Conservation (phyloP, 2,329 filamentous ascomycete species). For the Myrmaecium sp. region DNA sequence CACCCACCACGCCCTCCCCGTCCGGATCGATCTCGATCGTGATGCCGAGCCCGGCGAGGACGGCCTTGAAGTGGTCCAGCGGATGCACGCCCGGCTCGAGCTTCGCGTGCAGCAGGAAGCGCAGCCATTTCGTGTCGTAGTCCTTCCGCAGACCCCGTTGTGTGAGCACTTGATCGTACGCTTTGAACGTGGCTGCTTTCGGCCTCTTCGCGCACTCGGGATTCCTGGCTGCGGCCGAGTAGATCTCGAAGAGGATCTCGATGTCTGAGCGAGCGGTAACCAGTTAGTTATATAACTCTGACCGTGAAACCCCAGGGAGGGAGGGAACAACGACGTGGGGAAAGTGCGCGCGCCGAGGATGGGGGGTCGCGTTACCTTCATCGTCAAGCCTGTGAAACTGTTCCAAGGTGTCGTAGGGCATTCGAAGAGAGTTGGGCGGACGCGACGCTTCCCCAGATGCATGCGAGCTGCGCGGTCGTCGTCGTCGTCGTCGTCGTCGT, state of each 20-base stretch:
- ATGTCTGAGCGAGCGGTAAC: conserved; percentile 42
- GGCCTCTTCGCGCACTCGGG: too few relatives aligned
- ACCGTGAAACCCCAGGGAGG: background rate
- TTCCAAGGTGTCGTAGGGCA: conserved; percentile 22
- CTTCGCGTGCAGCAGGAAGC: conserved; percentile 57
- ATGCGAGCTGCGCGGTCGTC: conserved; percentile 14
- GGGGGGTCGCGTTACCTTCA: conserved; percentile 16
- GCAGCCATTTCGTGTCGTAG: conserved; percentile 57
- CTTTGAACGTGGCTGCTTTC: conserved; percentile 68
- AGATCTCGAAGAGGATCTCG: conserved; percentile 58
- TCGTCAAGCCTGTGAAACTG: conserved; percentile 24
- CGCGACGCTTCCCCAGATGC: conserved; percentile 20
- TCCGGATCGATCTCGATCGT: conserved; percentile 43
- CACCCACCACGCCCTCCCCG: conserved; percentile 20
- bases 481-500: conserved; percentile 4
- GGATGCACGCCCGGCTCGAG: conserved; percentile 24
- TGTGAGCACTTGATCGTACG: conserved; percentile 62
- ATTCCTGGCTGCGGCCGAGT: conserved; percentile 51
- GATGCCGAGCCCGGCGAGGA: conserved; percentile 54
- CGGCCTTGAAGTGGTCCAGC: conserved; percentile 44
- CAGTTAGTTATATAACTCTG: conserved; percentile 5
- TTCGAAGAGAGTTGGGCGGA: conserved; percentile 21
- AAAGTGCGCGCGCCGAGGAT: background rate
- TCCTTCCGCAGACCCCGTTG: conserved; percentile 54
- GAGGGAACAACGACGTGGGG: background rate